Evolutionary conservation across 2,329 filamentous ascomycete genomes (phyloP).

Genomic region (Daldinia eschscholtzii): DNA sequence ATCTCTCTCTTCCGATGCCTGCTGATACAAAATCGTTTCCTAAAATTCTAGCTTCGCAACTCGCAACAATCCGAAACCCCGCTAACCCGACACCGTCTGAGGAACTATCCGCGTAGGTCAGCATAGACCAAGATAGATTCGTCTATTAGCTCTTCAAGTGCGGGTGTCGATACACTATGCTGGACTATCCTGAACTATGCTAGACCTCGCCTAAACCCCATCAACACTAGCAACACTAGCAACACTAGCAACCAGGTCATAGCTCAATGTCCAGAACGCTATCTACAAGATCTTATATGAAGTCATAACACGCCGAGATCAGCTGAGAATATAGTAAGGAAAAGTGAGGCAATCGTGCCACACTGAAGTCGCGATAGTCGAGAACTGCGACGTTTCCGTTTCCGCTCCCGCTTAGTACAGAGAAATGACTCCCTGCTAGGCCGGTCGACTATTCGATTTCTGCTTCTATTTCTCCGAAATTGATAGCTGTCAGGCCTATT

Average conservation of each 20-base stretch:
- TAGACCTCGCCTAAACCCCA: conserved; percentile 22
- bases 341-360: conserved; percentile 33
- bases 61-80: conserved; percentile 23
- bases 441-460: conserved; percentile 24
- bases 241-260: conserved; percentile 26
- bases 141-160: conserved; percentile 13
- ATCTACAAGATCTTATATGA: conserved; percentile 22
- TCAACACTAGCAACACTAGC: conserved; percentile 29
- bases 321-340: conserved; percentile 31
- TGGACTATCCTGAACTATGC: not conserved
- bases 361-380: conserved; percentile 12
- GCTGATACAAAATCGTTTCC: not conserved
- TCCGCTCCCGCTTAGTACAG: conserved; percentile 1
- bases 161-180: conserved; percentile 13
- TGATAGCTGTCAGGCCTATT: conserved; percentile 9
- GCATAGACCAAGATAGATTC: conserved; percentile 15
- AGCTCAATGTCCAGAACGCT: conserved; percentile 28
- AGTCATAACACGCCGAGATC: conserved; percentile 28
- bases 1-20: not conserved
- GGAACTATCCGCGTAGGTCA: conserved; percentile 25
- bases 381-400: not conserved
- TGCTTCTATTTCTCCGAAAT: conserved; percentile 29
- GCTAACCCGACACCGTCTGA: conserved; percentile 36
- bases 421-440: conserved; percentile 26
- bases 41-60: not conserved